These are phyloP conservation scores for Rosa hybrid DNA, from an alignment of 331 rosid species.

Conservation along the genomic window DNA sequence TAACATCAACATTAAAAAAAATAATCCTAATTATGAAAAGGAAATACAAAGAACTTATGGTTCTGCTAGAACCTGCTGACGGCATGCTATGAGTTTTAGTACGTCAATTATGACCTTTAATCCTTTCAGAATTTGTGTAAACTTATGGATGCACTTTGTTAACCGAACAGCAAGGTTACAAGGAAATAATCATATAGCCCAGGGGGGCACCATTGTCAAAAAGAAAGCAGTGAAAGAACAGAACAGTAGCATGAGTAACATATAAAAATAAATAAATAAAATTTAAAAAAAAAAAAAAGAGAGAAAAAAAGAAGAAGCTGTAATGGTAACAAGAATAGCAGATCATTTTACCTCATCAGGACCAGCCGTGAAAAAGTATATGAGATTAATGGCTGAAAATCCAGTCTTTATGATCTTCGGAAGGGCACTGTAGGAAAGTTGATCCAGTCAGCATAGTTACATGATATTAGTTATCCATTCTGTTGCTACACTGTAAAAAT, in stretches of 20 bases:
- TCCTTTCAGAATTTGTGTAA: no score
- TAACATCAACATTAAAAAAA: background rate
- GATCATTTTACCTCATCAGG: constrained; percentile 85
- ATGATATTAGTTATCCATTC: constrained; percentile 9
- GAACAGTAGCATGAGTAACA: background rate
- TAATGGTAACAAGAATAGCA: background rate
- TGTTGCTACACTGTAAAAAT: background rate
- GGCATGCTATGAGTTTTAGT: background rate
- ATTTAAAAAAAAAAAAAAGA: background rate
- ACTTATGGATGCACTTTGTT: background rate
- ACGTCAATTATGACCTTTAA: background rate
- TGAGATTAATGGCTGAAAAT: constrained; percentile 94
- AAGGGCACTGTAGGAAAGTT: constrained; percentile 67
- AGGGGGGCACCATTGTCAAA: background rate
- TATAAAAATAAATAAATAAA: background rate
- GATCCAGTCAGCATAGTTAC: constrained; percentile 27
- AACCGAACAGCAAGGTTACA: background rate
- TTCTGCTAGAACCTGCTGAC: background rate
- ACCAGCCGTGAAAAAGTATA: constrained; percentile 98
- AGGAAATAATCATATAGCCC: background rate
- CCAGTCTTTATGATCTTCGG: constrained; percentile 96
- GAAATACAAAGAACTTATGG: background rate
- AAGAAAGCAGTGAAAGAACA: background rate
- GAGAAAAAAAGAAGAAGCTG: background rate
- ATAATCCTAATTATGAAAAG: background rate